Conservation (phyloP, 1,284 basidiomycete genomes). For the Ceratobasidium sp. region DNA sequence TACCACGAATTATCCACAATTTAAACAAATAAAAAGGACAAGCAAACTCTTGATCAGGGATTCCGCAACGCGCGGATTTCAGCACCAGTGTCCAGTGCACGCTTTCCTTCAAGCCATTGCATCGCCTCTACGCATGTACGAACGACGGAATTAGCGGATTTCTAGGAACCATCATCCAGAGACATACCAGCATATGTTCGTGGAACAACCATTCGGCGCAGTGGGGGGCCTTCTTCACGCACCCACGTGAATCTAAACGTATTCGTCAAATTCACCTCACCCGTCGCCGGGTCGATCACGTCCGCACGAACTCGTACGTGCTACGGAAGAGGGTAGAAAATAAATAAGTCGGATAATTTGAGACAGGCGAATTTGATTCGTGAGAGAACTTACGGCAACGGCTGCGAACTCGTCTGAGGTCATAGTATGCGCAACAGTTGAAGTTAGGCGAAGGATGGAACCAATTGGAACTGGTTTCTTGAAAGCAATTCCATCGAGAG, state of each 20-base stretch:
- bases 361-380: constrained; percentile 46
- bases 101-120: constrained; percentile 81
- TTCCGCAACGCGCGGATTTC: constrained; percentile 60
- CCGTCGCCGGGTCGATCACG: constrained; percentile 78
- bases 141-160: constrained; percentile 18
- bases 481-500: constrained; percentile 82
- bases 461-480: constrained; percentile 84
- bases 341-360: background rate
- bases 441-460: constrained; percentile 76
- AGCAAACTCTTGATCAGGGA: background rate
- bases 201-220: constrained; percentile 70
- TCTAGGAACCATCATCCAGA: background rate
- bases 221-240: constrained; percentile 56
- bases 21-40: background rate
- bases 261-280: constrained; percentile 72
- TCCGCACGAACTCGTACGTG: constrained; percentile 80
- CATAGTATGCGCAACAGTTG: constrained; percentile 70
- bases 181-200: constrained; percentile 71
- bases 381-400: constrained; percentile 61
- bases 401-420: constrained; percentile 59
- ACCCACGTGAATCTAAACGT: constrained; percentile 78
- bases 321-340: constrained; percentile 51
- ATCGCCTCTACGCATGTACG: constrained; percentile 69
- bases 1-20: too few species aligned
- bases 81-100: constrained; percentile 70